phyloP scores from a whole-genome alignment of 2,329 filamentous ascomycete genomes.

The Fusarium sp. region DNA sequence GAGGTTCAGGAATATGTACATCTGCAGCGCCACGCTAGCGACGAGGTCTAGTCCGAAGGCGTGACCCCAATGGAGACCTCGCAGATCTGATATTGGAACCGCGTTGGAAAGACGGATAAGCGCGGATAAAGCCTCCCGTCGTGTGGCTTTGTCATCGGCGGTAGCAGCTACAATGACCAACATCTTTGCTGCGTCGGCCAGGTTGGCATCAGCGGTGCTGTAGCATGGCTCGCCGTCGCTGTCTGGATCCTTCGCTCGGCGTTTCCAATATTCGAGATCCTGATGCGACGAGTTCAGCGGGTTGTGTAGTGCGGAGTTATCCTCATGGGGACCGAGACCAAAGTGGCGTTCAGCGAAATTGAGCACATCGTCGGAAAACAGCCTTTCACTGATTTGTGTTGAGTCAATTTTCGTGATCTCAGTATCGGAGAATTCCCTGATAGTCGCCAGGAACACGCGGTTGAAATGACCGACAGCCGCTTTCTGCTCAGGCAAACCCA shows the following conservation, averaged over 20 bases:
- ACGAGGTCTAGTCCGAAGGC: conserved; percentile 1
- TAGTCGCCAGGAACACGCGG: neutral
- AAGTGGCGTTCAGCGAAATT: neutral
- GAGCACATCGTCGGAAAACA: neutral
- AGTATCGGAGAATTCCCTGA: neutral
- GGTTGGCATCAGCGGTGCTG: neutral
- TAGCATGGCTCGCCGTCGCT: neutral
- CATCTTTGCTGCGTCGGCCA: conserved; percentile 3
- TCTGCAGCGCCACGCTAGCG: neutral
- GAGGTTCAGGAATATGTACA: conserved; percentile 13
- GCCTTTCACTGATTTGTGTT: accelerated
- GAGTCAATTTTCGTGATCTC: accelerated
- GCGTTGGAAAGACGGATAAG: neutral
- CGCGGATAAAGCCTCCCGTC: neutral
- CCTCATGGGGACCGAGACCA: neutral
- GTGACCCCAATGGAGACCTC: conserved; percentile 1
- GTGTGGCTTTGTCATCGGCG: accelerated
- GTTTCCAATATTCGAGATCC: neutral
- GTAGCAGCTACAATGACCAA: neutral
- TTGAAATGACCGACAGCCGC: neutral
- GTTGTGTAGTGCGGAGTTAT: neutral
- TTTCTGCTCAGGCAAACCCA: neutral
- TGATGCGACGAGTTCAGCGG: neutral
- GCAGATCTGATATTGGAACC: neutral
- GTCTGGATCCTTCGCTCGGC: accelerated